A percentile compares a stretch with the other conserved stretches of the same genome.
phyloP scores from a whole-genome alignment of 257 asterid species.

The Solanum tarijense region DNA sequence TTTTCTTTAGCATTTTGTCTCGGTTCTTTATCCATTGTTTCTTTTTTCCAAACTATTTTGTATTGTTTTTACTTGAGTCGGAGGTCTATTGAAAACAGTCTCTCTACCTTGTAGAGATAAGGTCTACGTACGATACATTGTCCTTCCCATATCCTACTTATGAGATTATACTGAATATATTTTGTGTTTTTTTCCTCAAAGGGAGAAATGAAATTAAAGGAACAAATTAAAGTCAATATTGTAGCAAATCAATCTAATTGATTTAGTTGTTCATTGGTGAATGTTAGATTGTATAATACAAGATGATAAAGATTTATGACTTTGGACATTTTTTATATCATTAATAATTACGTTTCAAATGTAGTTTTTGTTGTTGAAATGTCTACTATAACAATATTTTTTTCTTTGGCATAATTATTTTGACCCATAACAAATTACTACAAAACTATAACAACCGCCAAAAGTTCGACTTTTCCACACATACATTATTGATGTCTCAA shows the following conservation, averaged over 20 bases:
- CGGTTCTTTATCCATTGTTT: no score
- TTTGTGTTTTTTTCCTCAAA: not conserved
- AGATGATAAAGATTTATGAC: not conserved
- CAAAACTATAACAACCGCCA: not conserved
- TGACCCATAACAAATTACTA: not conserved
- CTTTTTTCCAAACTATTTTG: not conserved
- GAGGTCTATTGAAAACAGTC: fast-evolving
- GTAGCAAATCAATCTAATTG: not conserved
- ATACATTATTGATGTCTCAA: not conserved
- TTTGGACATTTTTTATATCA: not conserved
- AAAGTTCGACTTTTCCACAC: not conserved
- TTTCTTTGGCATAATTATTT: not conserved
- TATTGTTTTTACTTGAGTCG: not conserved
- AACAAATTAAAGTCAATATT: not conserved
- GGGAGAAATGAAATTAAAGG: not conserved
- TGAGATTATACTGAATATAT: not conserved
- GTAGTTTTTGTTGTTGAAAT: not conserved
- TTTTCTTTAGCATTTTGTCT: not conserved
- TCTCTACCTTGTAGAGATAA: not conserved
- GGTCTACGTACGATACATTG: not conserved
- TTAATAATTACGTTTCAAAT: not conserved
- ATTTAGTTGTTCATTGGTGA: not conserved
- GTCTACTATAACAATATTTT: not conserved
- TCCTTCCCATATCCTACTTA: fast-evolving
- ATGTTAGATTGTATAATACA: not conserved